Conservation (phyloP, 75 land plant species). For the Pinus taeda region DNA sequence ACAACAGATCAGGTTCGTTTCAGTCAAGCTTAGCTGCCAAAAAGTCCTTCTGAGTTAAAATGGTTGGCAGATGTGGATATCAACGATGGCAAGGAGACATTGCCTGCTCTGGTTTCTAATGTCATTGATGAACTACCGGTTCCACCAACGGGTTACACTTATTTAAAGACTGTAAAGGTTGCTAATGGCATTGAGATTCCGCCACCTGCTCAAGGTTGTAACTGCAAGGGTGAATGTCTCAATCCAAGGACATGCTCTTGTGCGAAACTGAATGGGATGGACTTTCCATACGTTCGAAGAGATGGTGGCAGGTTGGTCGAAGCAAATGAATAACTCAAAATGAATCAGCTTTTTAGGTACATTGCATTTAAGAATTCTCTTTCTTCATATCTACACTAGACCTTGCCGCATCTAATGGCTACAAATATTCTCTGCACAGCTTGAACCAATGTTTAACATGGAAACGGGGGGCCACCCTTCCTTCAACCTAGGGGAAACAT, state of each 20-base stretch:
- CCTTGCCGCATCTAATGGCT: too few species aligned
- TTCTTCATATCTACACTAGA: too few species aligned
- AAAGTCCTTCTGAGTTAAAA: conserved; percentile 41
- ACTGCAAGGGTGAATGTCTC: conserved; percentile 64
- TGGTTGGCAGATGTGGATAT: conserved; percentile 84
- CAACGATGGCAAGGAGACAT: conserved; percentile 53
- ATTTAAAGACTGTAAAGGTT: conserved; percentile 37
- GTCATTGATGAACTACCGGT: conserved; percentile 68
- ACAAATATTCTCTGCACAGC: too few species aligned
- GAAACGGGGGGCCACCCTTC: too few species aligned
- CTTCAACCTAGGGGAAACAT: too few species aligned
- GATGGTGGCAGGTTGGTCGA: conserved; percentile 98
- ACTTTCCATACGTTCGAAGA: conserved; percentile 72
- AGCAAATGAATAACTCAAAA: too few species aligned
- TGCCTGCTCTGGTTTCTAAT: conserved; percentile 86
- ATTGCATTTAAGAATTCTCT: too few species aligned
- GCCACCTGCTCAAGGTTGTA: conserved; percentile 52
- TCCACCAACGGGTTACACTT: conserved; percentile 59
- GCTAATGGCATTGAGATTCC: conserved; percentile 41
- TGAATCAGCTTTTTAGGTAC: too few species aligned
- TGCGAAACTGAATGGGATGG: conserved; percentile 69
- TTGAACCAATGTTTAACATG: too few species aligned
- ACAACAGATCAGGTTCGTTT: conserved; percentile 79
- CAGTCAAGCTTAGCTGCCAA: conserved; percentile 46
- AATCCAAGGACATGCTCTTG: conserved; percentile 71